Base-by-base conservation (phyloP, 371 early-diverging fungal species). In the Syncephalastrum monosporum region DNA sequence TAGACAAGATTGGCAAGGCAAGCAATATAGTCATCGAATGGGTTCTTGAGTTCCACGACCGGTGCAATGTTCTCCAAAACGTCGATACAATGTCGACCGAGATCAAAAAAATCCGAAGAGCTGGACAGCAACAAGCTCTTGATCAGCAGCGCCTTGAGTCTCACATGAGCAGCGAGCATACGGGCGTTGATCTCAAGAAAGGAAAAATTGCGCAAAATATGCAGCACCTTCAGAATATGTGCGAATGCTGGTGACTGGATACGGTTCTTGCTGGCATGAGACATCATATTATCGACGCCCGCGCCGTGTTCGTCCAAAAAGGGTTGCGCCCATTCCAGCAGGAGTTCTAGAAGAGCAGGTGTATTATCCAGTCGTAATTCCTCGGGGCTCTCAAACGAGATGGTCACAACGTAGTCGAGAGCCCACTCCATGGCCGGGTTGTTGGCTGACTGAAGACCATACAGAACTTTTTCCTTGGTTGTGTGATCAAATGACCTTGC, bases 361-460 rank as follows among this genome's bases (percentile, higher is more conserved):
- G 91, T 82, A 60, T 73, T 77, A 46, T 80, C 82, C 7, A 92
- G 62, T 14, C 82, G 78, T 44, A 92, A 82, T 43, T 83, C 73
- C 19, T 83, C 82, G 5, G 82, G 74, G 7, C 66, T 78, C 49
- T 82, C 81, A 54, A 73, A 82, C 1, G 92, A 91, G 4, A 92
- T 72, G n/a, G 85, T 83, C 25, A 92, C 78, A 19, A 95, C 82
- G 19, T 83, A 85, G 64, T 88, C 88, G 55, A 93, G 81, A 0
- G 94, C 94, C 91, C 93, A 92, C 64, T 95, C 94, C 4, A 92
- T 70, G 60, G 91, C 91, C 59, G 85, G 85, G 23, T 88, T 81
- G 10, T 90, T 79, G 5, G 68, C 70, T 6, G 93, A 93, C 50
- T 86, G 80, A 17, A 95, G 69, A 2, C 91, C 85, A 15, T 90